Percentiles rank a stretch among this genome's conserved stretches.
Conservation (phyloP, 2,329 filamentous ascomycete genomes). For the Alternaria hordeiaustralica region DNA sequence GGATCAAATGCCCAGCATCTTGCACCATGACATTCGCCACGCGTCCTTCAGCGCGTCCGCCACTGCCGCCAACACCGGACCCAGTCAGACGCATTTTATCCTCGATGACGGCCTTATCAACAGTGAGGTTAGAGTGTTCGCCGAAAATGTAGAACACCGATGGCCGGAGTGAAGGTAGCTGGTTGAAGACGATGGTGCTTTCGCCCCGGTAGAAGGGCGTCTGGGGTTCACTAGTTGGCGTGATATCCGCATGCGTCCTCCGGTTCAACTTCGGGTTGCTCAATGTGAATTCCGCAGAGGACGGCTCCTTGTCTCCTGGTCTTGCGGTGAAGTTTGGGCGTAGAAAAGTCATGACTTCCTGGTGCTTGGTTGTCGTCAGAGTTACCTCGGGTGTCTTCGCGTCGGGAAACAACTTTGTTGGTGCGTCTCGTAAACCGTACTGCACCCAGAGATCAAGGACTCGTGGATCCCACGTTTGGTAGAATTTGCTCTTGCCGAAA, state of each 20-base stretch:
- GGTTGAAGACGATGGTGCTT: conserved; percentile 60
- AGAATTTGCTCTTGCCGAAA: conserved; percentile 76
- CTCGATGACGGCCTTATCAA: conserved; percentile 56
- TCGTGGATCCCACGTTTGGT: conserved; percentile 79
- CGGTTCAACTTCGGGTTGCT: conserved; percentile 44
- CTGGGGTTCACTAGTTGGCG: conserved; percentile 43
- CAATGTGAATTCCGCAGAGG: conserved; percentile 33
- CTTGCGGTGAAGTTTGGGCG: conserved; percentile 63
- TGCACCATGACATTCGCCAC: conserved; percentile 71
- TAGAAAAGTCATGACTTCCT: conserved; percentile 82
- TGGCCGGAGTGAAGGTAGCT: conserved; percentile 68
- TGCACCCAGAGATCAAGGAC: conserved; percentile 77
- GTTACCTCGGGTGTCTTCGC: conserved; percentile 63
- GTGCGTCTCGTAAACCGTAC: conserved; percentile 76
- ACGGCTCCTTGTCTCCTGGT: conserved; percentile 54
- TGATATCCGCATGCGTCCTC: conserved; percentile 53
- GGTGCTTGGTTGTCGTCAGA: conserved; percentile 81
- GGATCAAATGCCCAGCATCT: conserved; percentile 77
- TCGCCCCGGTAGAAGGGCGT: conserved; percentile 72
- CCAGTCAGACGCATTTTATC: conserved; percentile 71
- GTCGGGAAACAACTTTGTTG: conserved; percentile 65
- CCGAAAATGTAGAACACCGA: conserved; percentile 71
- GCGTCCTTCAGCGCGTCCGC: conserved; percentile 67
- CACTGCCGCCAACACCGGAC: conserved; percentile 69
- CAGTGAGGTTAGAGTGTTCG: conserved; percentile 61